Conservation (phyloP, 345 rosid species). For the Boechera stricta region DNA sequence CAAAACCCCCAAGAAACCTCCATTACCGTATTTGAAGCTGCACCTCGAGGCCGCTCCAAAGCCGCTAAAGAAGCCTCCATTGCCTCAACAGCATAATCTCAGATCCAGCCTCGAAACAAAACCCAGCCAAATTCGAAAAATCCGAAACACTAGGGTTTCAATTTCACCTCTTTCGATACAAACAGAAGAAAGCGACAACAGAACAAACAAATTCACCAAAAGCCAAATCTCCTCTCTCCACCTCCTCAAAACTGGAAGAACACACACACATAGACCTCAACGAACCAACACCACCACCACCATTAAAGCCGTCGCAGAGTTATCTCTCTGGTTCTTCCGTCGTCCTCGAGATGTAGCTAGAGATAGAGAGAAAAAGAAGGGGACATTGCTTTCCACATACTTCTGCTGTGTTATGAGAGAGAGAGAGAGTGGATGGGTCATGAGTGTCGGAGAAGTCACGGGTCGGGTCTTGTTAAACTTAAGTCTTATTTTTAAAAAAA, state of each 20-base stretch:
- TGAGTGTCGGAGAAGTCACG: constrained; percentile 44
- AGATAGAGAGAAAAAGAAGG: constrained; percentile 43
- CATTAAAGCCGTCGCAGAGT: constrained; percentile 3
- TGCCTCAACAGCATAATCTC: constrained; percentile 50
- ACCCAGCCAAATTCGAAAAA: constrained; percentile 9
- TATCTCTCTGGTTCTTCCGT: background rate
- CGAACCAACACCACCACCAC: constrained; percentile 8
- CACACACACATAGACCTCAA: background rate
- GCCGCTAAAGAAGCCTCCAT: constrained; percentile 89
- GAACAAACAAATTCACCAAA: constrained; percentile 27
- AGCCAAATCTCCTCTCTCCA: constrained; percentile 2
- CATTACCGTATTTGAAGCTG: constrained; percentile 77
- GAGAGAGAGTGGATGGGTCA: constrained; percentile 43
- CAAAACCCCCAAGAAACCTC: background rate
- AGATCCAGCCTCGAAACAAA: constrained; percentile 34
- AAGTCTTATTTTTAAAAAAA: constrained; percentile 30
- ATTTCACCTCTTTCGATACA: constrained; percentile 33
- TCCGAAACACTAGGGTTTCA: constrained; percentile 29
- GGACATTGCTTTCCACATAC: constrained; percentile 62
- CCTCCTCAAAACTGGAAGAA: constrained; percentile 1
- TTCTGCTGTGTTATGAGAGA: constrained; percentile 35
- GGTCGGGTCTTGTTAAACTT: constrained; percentile 44
- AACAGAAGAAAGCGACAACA: constrained; percentile 30
- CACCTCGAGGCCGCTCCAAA: constrained; percentile 78
- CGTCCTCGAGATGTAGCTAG: constrained; percentile 33